Base-by-base conservation (phyloP, 768 basidiomycete species). In the Leccinum ochraceum region DNA sequence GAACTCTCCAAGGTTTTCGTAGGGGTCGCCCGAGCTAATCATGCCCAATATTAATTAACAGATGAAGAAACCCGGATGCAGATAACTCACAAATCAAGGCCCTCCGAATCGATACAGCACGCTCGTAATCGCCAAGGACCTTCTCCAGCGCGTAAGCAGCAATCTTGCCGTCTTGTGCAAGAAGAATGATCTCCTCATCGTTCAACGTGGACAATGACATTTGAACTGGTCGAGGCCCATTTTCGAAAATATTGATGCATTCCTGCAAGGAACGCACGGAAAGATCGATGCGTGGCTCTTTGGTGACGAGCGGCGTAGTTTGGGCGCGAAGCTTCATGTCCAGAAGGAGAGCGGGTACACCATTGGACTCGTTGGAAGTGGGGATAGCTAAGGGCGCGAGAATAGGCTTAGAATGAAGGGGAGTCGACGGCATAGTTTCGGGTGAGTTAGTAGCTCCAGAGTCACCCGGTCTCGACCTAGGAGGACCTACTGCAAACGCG, bases 81-180 rank as follows among this genome's bases (percentile, higher is more conserved):
- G 30, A 28, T 48, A 53, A 44, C 92, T 79, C 73, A 94, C 93
- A 98, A 61, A 98, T 89, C 65, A 99, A 79, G 4, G 93, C 92
- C 53, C 97, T 79, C 32, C 97, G 85, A 55, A 99, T 83, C 34
- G 81, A 75, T 2, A 98, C 96, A 39, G 97, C 95, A 49, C 97
- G 79, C 67, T 94, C 91, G 1, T 90, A 77, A 64, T 95, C 88
- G 57, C 87, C 94, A n/a, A 98, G 76, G 32, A 94, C 87, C 79
- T 98, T 98, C 78, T 99, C 97, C 59, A 98, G 76, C 28, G 93
- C 92, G 74, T 99, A 98, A n/a, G 92, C 83, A 1, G 92, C 89
- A 58, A 98, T 89, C 84, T 96, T 97, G 32, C 95, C 94, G 63
- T 87, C 88, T 77, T 95, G 93, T 2, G 88, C 83, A 50, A 99